These are phyloP conservation scores for Eimeria falciformis DNA, from an alignment of 169 alveolate species.

Conservation along the genomic window DNA sequence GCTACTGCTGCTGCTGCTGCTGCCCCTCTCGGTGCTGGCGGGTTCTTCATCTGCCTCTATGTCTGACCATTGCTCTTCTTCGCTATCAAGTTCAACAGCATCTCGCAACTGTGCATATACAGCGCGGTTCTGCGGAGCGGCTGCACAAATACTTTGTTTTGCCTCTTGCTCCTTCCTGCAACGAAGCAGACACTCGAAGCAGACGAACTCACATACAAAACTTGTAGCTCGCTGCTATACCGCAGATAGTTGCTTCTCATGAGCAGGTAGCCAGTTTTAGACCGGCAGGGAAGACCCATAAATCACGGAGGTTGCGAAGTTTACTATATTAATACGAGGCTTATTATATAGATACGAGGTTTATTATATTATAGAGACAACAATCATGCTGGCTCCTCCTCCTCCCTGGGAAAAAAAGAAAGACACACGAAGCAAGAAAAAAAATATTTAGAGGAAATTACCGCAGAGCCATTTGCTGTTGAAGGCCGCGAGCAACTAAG, in stretches of 20 bases:
- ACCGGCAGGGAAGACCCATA: background rate
- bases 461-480: slow-evolving; percentile 52
- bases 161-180: slow-evolving; percentile 42
- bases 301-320: background rate
- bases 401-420: background rate
- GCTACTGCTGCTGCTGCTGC: slow-evolving; percentile 67
- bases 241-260: no score
- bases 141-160: slow-evolving; percentile 44
- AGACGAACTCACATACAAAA: background rate
- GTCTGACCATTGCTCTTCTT: slow-evolving; percentile 53
- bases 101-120: slow-evolving; percentile 65
- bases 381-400: background rate
- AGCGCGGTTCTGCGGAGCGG: slow-evolving; percentile 39
- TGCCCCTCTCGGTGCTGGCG: background rate
- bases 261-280: no score
- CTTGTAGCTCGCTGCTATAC: no score
- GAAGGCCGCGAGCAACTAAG: slow-evolving; percentile 48
- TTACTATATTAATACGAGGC: no score
- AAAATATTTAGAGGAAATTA: background rate
- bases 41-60: slow-evolving; percentile 21
- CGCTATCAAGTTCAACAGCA: slow-evolving; percentile 64
- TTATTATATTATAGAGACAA: background rate
- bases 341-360: no score
- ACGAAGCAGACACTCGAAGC: background rate
- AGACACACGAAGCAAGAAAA: background rate